phyloP scores from a whole-genome alignment of 1,284 basidiomycete genomes.

The Boletellus deceptivus region DNA sequence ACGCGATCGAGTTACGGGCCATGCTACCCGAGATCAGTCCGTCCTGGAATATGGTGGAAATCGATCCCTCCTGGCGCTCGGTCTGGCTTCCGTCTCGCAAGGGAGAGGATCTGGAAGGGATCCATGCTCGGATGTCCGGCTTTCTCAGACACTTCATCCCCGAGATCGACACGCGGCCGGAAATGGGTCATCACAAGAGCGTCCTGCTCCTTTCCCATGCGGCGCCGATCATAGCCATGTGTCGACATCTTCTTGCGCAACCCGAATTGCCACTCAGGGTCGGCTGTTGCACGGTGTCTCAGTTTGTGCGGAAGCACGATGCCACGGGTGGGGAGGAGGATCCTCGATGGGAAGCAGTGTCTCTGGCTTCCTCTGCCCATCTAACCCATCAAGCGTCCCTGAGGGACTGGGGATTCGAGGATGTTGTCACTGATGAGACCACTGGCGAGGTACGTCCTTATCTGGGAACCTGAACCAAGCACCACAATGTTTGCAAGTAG shows the following conservation, averaged over 20 bases:
- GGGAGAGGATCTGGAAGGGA: conserved; percentile 65
- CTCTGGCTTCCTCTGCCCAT: conserved; percentile 56
- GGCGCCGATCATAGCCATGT: conserved; percentile 73
- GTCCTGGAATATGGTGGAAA: conserved; percentile 58
- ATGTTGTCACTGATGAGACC: conserved; percentile 49
- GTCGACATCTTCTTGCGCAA: conserved; percentile 57
- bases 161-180: conserved; percentile 45
- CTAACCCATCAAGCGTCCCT: conserved; percentile 54
- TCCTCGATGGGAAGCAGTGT: conserved; percentile 42
- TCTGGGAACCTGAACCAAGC: neutral
- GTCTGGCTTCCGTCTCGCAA: conserved; percentile 69
- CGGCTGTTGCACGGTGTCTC: conserved; percentile 69
- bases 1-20: conserved; percentile 47
- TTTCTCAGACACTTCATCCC: conserved; percentile 55
- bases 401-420: conserved; percentile 81
- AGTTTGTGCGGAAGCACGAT: conserved; percentile 38
- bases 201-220: conserved; percentile 78
- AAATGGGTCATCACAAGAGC: conserved; percentile 40
- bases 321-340: conserved; percentile 33
- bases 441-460: conserved; percentile 42
- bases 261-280: conserved; percentile 51
- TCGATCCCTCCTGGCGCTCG: conserved; percentile 61
- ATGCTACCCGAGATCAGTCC: conserved; percentile 60
- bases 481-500: conserved; percentile 32
- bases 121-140: conserved; percentile 60